These are phyloP conservation scores for Cladosporium sphaerospermum DNA, from an alignment of 2,329 filamentous ascomycete genomes.

Conservation along the genomic window DNA sequence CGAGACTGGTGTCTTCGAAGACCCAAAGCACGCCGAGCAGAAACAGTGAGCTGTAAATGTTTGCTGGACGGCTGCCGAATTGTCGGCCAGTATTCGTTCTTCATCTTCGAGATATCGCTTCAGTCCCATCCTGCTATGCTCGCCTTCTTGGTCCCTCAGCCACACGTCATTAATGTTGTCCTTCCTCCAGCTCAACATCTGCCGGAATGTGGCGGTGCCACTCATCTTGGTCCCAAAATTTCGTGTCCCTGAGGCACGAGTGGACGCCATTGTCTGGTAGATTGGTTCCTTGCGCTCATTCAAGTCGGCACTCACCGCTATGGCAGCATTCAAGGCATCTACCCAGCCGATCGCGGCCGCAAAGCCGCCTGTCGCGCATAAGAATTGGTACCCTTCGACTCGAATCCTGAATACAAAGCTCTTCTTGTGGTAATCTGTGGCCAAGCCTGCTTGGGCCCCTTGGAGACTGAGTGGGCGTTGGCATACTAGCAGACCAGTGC, in stretches of 20 bases:
- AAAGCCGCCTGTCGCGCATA: conserved; percentile 6
- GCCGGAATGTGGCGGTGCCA: background rate
- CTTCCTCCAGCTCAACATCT: conserved; percentile 1
- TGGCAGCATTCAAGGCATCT: conserved; percentile 10
- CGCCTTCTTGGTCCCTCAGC: conserved; percentile 1
- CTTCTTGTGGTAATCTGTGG: conserved; percentile 8
- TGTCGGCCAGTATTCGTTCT: background rate
- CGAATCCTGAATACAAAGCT: conserved; percentile 11
- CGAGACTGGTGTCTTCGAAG: background rate
- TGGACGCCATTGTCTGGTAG: conserved; percentile 3
- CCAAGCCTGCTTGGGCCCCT: conserved; percentile 10
- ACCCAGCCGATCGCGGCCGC: conserved; percentile 8
- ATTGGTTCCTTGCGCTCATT: conserved; percentile 2
- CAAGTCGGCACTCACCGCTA: conserved; percentile 9
- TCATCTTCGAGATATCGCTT: conserved; percentile 1
- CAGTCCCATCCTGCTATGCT: conserved; percentile 1
- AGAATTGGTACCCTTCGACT: conserved; percentile 11
- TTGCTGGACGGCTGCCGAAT: conserved; percentile 1
- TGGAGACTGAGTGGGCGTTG: conserved; percentile 7
- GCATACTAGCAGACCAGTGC: conserved; percentile 1
- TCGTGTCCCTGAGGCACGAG: background rate
- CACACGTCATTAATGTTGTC: background rate
- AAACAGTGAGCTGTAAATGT: background rate
- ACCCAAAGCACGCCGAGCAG: conserved; percentile 1
- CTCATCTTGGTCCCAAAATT: background rate